Base-by-base conservation (phyloP, 768 basidiomycete species). In the Russula griseocarnosa region DNA sequence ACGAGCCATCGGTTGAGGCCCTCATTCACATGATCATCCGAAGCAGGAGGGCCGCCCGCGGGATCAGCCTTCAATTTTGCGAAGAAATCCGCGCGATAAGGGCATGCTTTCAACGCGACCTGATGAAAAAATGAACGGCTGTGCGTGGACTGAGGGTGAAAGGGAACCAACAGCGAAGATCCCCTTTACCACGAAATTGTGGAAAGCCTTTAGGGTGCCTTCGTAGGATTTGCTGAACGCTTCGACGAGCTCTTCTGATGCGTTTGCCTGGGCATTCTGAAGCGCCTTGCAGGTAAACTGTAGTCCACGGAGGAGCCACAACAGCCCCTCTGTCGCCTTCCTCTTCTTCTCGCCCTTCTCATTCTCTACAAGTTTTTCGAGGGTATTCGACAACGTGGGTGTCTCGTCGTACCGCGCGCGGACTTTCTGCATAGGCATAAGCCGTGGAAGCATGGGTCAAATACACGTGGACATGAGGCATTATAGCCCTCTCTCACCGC, bases 231-330 rank as follows among this genome's bases (percentile, higher is more conserved):
- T 84, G 32, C 78, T 85, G 75, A 99, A 99, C 22, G 89, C 89
- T 0, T 67, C 76, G 2, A 83, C 70, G 16, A 99, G 83, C 72
- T 94, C 90, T 53, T 78, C 60, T 1, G 72, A 71, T 51, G 83
- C 78, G 74, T 95, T 82, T 4, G 77, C 79, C 70, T 93, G 88
- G 0, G 87, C 83, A 51, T 81, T 77, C 67, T 88, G 82, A 28
- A 99, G 83, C 0, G 90, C 90, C 61, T 83, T 79, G 76, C 87
- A 85, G 38, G 96, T 99, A 79, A 99, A 99, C 32, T 85, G 83
- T 58, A 95, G 83, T 3, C 94, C 97, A 34, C 94, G 86, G 54
- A 94, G 81, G 55, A 99, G 83, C 97, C 97, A 99, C 76, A 98
- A 77, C 60, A 98, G 82, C 18, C 93, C 94, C 71, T 95, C 88